Conservation (phyloP, 2,329 filamentous ascomycete species). For the Aspergillus sergii region DNA sequence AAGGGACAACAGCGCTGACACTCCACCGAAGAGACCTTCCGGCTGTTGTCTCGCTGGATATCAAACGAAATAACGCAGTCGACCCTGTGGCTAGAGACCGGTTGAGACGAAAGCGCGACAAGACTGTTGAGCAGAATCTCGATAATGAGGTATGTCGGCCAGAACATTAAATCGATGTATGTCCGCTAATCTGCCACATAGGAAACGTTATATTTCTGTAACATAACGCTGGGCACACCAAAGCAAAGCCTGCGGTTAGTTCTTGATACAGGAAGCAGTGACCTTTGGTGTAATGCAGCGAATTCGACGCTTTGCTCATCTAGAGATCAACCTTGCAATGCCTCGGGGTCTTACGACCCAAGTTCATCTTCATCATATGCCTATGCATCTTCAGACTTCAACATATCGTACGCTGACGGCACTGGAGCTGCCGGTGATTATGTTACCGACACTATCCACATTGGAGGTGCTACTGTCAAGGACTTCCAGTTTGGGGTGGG, state of each 20-base stretch:
- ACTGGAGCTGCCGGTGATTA: constrained; percentile 79
- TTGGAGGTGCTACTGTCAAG: constrained; percentile 54
- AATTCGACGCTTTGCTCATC: constrained; percentile 53
- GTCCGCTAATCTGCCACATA: constrained; percentile 18
- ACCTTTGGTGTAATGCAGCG: constrained; percentile 62
- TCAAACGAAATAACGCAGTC: constrained; percentile 50
- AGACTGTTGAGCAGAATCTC: constrained; percentile 48
- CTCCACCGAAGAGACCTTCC: constrained; percentile 42
- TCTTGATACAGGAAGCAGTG: constrained; percentile 65
- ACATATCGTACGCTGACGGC: constrained; percentile 85
- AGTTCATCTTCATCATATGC: constrained; percentile 72
- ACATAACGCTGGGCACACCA: constrained; percentile 61
- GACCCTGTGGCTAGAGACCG: constrained; percentile 52
- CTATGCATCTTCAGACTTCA: constrained; percentile 75
- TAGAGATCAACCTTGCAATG: constrained; percentile 44
- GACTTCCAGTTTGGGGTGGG: constrained; percentile 64
- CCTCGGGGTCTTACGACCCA: constrained; percentile 55
- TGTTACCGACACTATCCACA: constrained; percentile 68
- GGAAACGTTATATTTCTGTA: constrained; percentile 62
- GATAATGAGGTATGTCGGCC: constrained; percentile 54
- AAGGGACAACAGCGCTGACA: constrained; percentile 26
- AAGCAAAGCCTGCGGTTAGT: constrained; percentile 57
- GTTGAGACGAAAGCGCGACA: constrained; percentile 45
- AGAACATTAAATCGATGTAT: not conserved
- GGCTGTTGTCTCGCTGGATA: constrained; percentile 53